These are phyloP conservation scores for Fusarium tupiense DNA, from an alignment of 2,329 filamentous ascomycete species.

Conservation along the genomic window DNA sequence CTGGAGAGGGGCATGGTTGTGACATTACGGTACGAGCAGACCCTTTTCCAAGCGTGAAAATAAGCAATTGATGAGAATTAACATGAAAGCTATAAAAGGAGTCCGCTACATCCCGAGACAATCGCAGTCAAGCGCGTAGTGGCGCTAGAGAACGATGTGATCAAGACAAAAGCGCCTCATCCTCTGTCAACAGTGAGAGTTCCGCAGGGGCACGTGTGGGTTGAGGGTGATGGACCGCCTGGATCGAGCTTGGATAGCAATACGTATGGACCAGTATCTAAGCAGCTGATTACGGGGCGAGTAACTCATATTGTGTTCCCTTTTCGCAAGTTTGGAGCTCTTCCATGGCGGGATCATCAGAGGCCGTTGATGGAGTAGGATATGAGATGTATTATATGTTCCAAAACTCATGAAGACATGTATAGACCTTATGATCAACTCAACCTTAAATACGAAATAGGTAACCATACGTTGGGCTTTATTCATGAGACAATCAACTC, in stretches of 20 bases:
- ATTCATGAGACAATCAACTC: background rate
- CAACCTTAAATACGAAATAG: no score
- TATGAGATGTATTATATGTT: background rate
- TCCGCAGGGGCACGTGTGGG: conserved; percentile 89
- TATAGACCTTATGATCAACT: background rate
- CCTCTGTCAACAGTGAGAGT: conserved; percentile 68
- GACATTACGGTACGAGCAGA: conserved; percentile 68
- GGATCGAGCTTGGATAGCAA: conserved; percentile 84
- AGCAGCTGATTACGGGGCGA: conserved; percentile 77
- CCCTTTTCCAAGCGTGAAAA: background rate
- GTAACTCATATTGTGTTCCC: conserved; percentile 80
- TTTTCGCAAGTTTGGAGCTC: conserved; percentile 64
- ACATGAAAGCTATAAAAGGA: conserved; percentile 57
- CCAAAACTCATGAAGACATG: background rate
- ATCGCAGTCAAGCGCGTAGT: conserved; percentile 85
- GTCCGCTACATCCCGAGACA: conserved; percentile 74
- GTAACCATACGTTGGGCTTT: background rate
- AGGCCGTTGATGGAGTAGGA: conserved; percentile 38
- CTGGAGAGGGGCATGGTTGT: conserved; percentile 79
- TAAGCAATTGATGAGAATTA: background rate
- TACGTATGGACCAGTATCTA: conserved; percentile 85
- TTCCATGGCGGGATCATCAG: conserved; percentile 67
- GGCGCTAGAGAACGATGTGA: conserved; percentile 80
- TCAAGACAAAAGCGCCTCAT: conserved; percentile 72
- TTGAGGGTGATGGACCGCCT: conserved; percentile 86